Evolutionary conservation across 2,329 filamentous ascomycete genomes (phyloP).

Genomic region (Parafenestella ontariensis): DNA sequence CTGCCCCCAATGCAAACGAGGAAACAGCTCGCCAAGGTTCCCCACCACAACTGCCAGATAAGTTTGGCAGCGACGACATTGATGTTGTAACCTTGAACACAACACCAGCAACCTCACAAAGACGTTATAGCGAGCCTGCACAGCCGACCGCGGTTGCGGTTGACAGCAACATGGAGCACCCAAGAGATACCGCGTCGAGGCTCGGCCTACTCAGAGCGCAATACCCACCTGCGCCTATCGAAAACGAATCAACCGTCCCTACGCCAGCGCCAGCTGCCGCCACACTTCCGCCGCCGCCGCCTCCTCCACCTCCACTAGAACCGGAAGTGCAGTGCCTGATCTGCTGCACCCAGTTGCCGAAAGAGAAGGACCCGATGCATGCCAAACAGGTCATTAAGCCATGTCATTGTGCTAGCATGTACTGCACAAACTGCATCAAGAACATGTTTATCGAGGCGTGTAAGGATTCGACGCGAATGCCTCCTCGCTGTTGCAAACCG

Average conservation of each 20-base stretch:
- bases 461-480: slow-evolving; percentile 52
- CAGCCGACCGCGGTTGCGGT: not conserved
- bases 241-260: slow-evolving; percentile 1
- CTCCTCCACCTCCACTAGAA: not conserved
- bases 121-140: slow-evolving; percentile 24
- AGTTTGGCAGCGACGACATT: slow-evolving; percentile 14
- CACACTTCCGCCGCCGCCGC: not conserved
- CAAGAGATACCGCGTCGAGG: not conserved
- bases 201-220: slow-evolving; percentile 13
- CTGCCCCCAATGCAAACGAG: slow-evolving; percentile 21
- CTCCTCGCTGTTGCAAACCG: slow-evolving; percentile 54
- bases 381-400: slow-evolving; percentile 27
- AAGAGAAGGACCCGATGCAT: slow-evolving; percentile 9
- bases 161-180: not conserved
- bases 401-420: slow-evolving; percentile 42
- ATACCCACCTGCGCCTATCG: slow-evolving; percentile 15
- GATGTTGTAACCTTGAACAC: slow-evolving; percentile 6
- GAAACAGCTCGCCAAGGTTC: slow-evolving; percentile 15
- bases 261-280: not conserved
- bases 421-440: slow-evolving; percentile 49
- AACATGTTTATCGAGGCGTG: slow-evolving; percentile 52
- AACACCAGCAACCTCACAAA: not conserved
- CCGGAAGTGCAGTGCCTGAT: slow-evolving; percentile 26
- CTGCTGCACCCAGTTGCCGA: slow-evolving; percentile 24
- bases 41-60: not conserved